Conservation (phyloP, 1,139 yeast genomes). For the Kodamaea arcana region DNA sequence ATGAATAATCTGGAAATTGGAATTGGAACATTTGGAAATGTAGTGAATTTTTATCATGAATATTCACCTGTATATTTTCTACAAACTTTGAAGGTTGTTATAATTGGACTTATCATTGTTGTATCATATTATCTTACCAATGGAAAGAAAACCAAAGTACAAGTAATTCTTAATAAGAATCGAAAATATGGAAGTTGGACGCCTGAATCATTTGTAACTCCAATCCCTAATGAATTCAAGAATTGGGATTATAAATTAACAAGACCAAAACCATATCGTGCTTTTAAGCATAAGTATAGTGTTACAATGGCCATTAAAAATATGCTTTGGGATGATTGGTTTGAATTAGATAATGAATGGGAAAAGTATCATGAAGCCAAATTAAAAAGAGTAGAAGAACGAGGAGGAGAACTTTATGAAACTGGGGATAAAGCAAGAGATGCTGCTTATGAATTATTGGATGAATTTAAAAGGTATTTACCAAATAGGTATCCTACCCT, state of each 20-base stretch:
- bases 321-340: conserved; percentile 59
- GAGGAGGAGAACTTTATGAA: conserved; percentile 47
- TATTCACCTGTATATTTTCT: conserved; percentile 4
- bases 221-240: conserved; percentile 43
- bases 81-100: conserved; percentile 5
- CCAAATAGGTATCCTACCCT: conserved; percentile 57
- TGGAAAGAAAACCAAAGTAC: neutral
- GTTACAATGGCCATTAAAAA: conserved; percentile 63
- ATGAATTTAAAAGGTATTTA: conserved; percentile 49
- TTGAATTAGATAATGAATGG: conserved; percentile 66
- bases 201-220: conserved; percentile 49
- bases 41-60: conserved; percentile 6
- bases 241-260: conserved; percentile 51
- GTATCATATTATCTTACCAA: neutral
- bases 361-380: conserved; percentile 49
- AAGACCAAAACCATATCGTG: conserved; percentile 57
- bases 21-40: conserved; percentile 2
- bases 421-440: conserved; percentile 49
- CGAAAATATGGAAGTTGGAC: conserved; percentile 47
- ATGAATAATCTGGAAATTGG: conserved; percentile 4
- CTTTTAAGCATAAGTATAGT: conserved; percentile 54
- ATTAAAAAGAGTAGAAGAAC: conserved; percentile 41
- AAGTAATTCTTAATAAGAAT: conserved; percentile 18
- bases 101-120: conserved; percentile 3
- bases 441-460: conserved; percentile 55